Evolutionary conservation across 1,139 yeast genomes (phyloP), one percentile per base, ranked within the genome.

Genomic region (Candida labiduridarum): DNA sequence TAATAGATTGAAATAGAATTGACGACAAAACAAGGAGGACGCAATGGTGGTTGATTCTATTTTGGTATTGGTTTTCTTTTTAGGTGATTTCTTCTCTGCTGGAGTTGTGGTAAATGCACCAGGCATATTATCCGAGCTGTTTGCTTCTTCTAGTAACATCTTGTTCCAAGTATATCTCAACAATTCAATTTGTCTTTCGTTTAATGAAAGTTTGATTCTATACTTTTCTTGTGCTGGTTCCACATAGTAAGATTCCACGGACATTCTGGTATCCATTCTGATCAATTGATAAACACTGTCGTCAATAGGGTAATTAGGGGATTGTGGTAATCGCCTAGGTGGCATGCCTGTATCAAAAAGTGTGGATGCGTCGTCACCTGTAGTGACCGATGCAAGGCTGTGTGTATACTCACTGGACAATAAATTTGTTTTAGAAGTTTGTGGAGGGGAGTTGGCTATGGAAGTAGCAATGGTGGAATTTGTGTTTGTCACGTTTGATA

Each of bases 1-100:
- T 41, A 85, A 67, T 52, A 85, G 64, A 62, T 84, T 85, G 46
- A 80, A 75, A 65, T 84, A 85, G 58, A 84, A 77, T 65, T 84
- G 89, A 51, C 83, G 78, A 56, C 85, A 82, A 61, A 85, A 81
- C 39, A 80, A 64, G 9, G 83, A 76, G 12, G 78, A 71, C 2
- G 83, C 80, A 36, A 76, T 66, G 10, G 67, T 56, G 36, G 65
- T 56, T 1, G 69, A 44, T 35, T 35, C 41, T 19, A 42, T 19
- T 18, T 41, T 45, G 18, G 47, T 45, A 22, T 31, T 31, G 36
- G 38, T 42, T 19, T 42, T 42, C 25, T 33, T 42, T 25, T 27
- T 29, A 11, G 25, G 39, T 6, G 22, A 11, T 38, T 35, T 36
- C 30, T 33, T 31, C 41, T 52, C 55, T 45, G 58, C 55, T 41